These are phyloP conservation scores for Aspergillus sp. DNA, from an alignment of 2,329 filamentous ascomycete genomes.

Conservation along the genomic window DNA sequence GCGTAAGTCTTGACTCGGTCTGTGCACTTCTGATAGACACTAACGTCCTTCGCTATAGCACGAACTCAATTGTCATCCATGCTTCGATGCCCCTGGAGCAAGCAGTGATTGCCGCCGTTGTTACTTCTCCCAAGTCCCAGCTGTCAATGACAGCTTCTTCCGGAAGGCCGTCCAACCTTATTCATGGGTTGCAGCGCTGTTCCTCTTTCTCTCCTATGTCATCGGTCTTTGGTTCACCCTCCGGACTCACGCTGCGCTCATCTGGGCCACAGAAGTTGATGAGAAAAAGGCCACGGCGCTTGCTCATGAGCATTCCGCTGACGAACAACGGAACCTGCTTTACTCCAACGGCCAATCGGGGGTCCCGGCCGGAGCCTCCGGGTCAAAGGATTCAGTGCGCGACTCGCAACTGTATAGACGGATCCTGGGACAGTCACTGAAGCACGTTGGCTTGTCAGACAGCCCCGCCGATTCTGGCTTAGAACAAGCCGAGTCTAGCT, in stretches of 20 bases:
- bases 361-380: slow-evolving; percentile 41
- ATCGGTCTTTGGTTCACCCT: slow-evolving; percentile 95
- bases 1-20: slow-evolving; percentile 50
- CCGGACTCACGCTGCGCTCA: slow-evolving; percentile 91
- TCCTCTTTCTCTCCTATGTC: slow-evolving; percentile 88
- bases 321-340: slow-evolving; percentile 36
- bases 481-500: slow-evolving; percentile 28
- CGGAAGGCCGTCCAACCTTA: slow-evolving; percentile 88
- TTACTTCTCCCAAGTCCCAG: slow-evolving; percentile 86
- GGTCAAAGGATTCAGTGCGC: slow-evolving; percentile 67
- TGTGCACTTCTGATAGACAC: background rate
- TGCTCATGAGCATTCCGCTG: slow-evolving; percentile 28
- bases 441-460: slow-evolving; percentile 70
- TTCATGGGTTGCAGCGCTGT: slow-evolving; percentile 79
- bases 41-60: slow-evolving; percentile 53
- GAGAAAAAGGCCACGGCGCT: slow-evolving; percentile 62
- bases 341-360: slow-evolving; percentile 30
- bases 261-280: slow-evolving; percentile 85
- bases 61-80: slow-evolving; percentile 78
- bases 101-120: slow-evolving; percentile 79
- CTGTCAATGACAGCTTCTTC: slow-evolving; percentile 84
- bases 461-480: slow-evolving; percentile 43
- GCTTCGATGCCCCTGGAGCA: slow-evolving; percentile 52
- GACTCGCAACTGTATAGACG: slow-evolving; percentile 90
- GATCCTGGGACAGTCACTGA: slow-evolving; percentile 85